Base-by-base conservation (phyloP, 1,284 basidiomycete species). In the Moesziomyces aphidis region DNA sequence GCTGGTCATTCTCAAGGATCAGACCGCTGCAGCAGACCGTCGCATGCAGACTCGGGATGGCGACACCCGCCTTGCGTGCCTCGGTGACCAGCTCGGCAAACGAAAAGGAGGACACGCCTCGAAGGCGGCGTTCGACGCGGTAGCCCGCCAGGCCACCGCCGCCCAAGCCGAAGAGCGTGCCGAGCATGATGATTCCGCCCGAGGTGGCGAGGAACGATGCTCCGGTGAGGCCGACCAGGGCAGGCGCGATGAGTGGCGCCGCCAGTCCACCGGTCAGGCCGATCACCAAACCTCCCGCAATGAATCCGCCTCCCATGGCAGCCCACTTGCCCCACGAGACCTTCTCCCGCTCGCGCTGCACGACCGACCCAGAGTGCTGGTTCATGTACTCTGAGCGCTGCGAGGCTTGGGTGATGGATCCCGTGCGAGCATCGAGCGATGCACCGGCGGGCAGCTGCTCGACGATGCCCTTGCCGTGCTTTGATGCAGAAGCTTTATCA, bases 141-240 rank as follows among this genome's bases (percentile, higher is more conserved):
- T 81, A 82, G 17, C 79, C 79, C 1, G 80, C 80, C n/a, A 82
- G 65, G 5, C 80, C 80, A 19, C 79, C 80, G 5, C 80, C 80
- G 6, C 76, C 74, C 15, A 81, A 62, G 22, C 79, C 80, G 21
- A 82, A 76, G 36, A 82, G 68, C 10, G 79, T 76, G n/a, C 77
- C 80, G 21, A 81, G 67, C 73, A 81, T 69, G 44, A 81, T 64
- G 57, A 81, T 72, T 34, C 80, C 80, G 19, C 80, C 79, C 6
- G 72, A 69, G 4, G 80, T 78, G 10, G 77, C 77, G 22, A 82
- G 65, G 47, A 81, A 81, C 8, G 73, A 64, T 17, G 72, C 69
- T 6, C 80, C 80, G 0, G 78, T 80, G 22, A 82, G 67, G 3
- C 80, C 79, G 6, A 76, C 79, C 1, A 82, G 69, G 4, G 77